A percentile compares a stretch with the other conserved stretches of the same genome.
These are phyloP conservation scores for Nannochloropsis oceanica DNA, from an alignment of 108 stramenopile species.

Conservation along the genomic window DNA sequence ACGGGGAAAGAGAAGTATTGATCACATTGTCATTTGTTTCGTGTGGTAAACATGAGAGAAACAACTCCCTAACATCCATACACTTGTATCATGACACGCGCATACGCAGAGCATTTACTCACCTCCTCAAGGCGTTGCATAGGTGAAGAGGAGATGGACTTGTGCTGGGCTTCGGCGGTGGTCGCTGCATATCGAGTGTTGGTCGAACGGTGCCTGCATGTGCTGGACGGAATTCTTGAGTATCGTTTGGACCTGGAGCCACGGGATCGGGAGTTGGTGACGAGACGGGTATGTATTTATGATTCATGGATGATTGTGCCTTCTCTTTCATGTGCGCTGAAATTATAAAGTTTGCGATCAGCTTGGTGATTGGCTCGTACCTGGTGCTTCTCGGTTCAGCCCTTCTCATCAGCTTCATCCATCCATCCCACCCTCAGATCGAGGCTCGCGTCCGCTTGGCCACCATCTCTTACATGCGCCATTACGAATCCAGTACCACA, in stretches of 20 bases:
- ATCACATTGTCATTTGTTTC: background rate
- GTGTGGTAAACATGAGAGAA: background rate
- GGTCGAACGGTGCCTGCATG: background rate
- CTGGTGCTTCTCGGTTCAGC: too few relatives aligned
- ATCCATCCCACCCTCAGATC: background rate
- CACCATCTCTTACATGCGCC: background rate
- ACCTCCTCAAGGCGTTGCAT: background rate
- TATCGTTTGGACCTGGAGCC: background rate
- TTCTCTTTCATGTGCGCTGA: too few relatives aligned
- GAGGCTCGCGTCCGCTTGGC: background rate
- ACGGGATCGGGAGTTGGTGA: background rate
- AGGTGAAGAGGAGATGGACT: background rate
- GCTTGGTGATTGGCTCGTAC: too few relatives aligned
- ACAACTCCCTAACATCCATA: background rate
- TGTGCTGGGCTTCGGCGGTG: background rate
- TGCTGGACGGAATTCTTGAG: background rate
- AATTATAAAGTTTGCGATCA: too few relatives aligned
- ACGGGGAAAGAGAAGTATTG: background rate
- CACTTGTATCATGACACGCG: background rate
- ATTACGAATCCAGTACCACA: background rate
- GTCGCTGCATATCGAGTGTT: background rate
- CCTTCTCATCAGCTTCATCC: too few relatives aligned
- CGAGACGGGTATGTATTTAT: background rate
- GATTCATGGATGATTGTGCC: background rate
- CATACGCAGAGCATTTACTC: background rate